These are phyloP conservation scores for Tagetes patula DNA, from an alignment of 129 eudicot genomes.

Conservation along the genomic window DNA sequence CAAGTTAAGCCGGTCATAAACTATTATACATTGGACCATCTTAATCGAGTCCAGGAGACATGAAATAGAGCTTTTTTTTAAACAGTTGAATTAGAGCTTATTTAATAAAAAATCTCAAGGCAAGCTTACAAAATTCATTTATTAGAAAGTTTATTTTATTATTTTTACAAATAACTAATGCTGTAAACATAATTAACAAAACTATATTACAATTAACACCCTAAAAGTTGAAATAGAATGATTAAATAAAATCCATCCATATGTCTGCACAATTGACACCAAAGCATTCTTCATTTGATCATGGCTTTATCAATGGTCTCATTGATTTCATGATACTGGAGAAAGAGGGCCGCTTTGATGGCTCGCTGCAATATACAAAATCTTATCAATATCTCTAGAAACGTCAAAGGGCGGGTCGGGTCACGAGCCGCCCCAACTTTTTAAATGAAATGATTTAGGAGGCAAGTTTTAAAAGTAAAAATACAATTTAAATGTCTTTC, in stretches of 20 bases:
- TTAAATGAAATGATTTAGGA: not conserved
- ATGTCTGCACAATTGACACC: slow-evolving; percentile 29
- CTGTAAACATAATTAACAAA: not conserved
- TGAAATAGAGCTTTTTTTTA: not conserved
- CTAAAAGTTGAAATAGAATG: not conserved
- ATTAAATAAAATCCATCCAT: not conserved
- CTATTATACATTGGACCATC: not conserved
- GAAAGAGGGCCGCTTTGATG: slow-evolving; percentile 88
- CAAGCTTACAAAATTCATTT: not conserved
- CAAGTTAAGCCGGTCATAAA: not conserved
- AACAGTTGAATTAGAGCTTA: not conserved
- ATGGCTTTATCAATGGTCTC: slow-evolving; percentile 52
- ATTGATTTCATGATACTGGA: slow-evolving; percentile 67
- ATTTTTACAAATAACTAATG: not conserved
- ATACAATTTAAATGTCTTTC: not conserved
- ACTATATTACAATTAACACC: not conserved
- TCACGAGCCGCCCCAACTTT: not conserved
- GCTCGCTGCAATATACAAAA: slow-evolving; percentile 52
- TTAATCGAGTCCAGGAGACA: not conserved
- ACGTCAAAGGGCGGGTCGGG: not conserved
- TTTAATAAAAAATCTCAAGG: not conserved
- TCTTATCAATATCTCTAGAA: not conserved
- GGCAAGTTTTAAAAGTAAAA: not conserved
- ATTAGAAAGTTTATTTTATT: not conserved
- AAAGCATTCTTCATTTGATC: slow-evolving; percentile 30